Evolutionary conservation across 257 asterid genomes (phyloP).

Genomic region (Capsicum rhomboideum): DNA sequence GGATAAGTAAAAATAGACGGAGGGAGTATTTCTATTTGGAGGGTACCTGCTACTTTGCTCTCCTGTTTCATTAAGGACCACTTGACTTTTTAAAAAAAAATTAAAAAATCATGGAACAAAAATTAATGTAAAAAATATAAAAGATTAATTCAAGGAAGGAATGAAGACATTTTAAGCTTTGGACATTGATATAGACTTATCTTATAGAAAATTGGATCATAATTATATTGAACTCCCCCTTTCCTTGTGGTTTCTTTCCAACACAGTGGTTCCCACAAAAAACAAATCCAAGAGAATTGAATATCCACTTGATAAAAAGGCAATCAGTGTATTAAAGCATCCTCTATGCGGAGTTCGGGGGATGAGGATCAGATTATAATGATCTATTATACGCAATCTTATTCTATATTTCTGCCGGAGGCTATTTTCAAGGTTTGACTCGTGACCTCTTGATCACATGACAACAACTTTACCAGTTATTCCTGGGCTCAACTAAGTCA

Average conservation of each 20-base stretch:
- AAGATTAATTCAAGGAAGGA: not conserved
- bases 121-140: not conserved
- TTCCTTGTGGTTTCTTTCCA: constrained; percentile 11
- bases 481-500: too few species aligned
- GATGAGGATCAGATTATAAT: too few species aligned
- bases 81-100: too few species aligned
- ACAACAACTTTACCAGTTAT: too few species aligned
- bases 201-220: constrained; percentile 20
- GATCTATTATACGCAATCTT: too few species aligned
- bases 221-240: not conserved
- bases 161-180: not conserved
- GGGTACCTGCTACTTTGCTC: not conserved
- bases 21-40: not conserved
- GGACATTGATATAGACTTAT: constrained; percentile 17
- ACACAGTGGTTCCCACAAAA: constrained; percentile 28
- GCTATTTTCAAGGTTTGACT: too few species aligned
- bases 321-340: too few species aligned
- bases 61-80: not conserved
- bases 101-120: not conserved
- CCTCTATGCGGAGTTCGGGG: too few species aligned
- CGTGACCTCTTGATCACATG: too few species aligned
- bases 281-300: not conserved
- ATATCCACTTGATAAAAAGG: not conserved
- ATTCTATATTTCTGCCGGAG: too few species aligned
- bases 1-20: too few species aligned